Evolutionary conservation across 2,329 filamentous ascomycete genomes (phyloP), one percentile per base, ranked within the genome.

Genomic region (Verticillium dahliae): DNA sequence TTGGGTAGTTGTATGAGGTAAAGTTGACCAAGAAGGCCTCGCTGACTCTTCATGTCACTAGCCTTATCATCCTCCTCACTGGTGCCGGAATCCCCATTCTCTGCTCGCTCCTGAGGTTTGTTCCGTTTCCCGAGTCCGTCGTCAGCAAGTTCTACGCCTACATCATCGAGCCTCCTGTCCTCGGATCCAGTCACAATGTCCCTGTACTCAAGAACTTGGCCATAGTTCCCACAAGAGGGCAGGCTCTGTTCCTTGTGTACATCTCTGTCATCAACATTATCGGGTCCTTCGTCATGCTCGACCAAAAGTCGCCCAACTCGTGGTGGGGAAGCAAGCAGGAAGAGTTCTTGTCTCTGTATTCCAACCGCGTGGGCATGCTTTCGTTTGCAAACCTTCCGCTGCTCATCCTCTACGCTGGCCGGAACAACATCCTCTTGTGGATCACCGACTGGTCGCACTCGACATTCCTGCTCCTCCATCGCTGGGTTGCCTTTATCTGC

Each of bases 391-490:
- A 78, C 9, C 57, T 79, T 0, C 75, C 79, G 0, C 65, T 83
- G 0, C 58, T 78, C 0, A 67, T 82, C 13, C 72, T 84, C 2
- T 82, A 78, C 60, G 72, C 76, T 0, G 71, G 75, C 0, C 70
- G 81, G 1, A 83, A 84, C 65, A 82, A 79, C 60, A 27, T 82
- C 2, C 72, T 82, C 0, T 72, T 83, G 0, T 78, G 75, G 70
- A 50, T 81, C 1, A 82, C 81, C 6, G 74, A 79, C 65, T 83
- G 80, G 80, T 76, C 72, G 0, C 76, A 81, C 62, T 74, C 75
- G 0, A 83, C 81, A 0, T 83, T 74, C 59, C 62, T 83, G 3
- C 67, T 83, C 0, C 70, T 83, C 0, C 81, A 85, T 63, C 73
- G 80, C 11, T 83, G 79, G 79, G 69, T 80, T 1, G 81, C 80